phyloP scores from a whole-genome alignment of 441 rosid genomes.

The Capsella rubella region DNA sequence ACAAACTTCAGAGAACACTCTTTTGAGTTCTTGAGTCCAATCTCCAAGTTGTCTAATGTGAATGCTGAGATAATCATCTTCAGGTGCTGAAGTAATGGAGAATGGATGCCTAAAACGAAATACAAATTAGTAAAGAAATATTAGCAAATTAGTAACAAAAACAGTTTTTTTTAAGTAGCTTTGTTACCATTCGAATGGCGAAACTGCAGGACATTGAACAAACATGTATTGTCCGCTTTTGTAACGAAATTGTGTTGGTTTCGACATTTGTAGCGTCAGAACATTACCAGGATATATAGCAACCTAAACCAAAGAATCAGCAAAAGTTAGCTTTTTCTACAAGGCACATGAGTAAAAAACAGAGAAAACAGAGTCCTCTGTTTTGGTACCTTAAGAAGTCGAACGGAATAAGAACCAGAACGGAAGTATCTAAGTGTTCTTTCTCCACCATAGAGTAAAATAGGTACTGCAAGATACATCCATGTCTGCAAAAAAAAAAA shows the following conservation, averaged over 20 bases:
- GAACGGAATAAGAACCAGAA: conserved; percentile 45
- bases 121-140: conserved; percentile 9
- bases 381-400: conserved; percentile 50
- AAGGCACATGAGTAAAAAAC: neutral
- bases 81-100: conserved; percentile 98
- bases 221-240: conserved; percentile 65
- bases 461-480: conserved; percentile 49
- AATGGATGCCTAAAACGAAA: conserved; percentile 86
- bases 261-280: conserved; percentile 53
- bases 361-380: conserved; percentile 35
- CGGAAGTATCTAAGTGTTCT: conserved; percentile 47
- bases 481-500: conserved; percentile 36
- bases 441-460: conserved; percentile 49
- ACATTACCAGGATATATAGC: conserved; percentile 72
- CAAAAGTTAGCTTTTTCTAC: neutral
- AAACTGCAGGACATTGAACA: conserved; percentile 58
- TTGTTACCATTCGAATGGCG: conserved; percentile 57
- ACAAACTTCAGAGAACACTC: conserved; percentile 85
- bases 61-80: conserved; percentile 84
- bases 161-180: neutral
- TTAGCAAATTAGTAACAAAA: conserved; percentile 2
- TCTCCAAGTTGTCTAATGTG: conserved; percentile 94
- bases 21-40: conserved; percentile 96
- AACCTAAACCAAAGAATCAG: conserved; percentile 35
- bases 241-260: conserved; percentile 54